Evolutionary conservation across 345 rosid genomes (phyloP), one percentile per base, ranked within the genome.

Genomic region (Cardamine occulta): DNA sequence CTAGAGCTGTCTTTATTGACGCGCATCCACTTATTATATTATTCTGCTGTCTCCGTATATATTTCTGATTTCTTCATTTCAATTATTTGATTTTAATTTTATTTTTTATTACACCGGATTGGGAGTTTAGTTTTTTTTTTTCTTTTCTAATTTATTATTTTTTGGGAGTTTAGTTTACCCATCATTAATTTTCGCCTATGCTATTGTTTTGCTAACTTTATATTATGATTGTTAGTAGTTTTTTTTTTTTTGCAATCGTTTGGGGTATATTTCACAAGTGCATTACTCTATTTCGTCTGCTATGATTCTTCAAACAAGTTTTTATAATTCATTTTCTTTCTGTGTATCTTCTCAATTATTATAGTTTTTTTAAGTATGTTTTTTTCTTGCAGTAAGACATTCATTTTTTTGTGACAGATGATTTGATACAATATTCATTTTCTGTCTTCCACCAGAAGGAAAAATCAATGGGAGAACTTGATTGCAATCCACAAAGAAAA

Each of bases 341-440:
- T 53, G 9, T 69, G 4, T 63, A 28, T 47, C 44, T 57, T 66
- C 63, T 72, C 63, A 70, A 53, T 44, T 70, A 55, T 71, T 64
- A 35, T 34, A 24, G 19, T 10, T 62, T 48, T 47, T 32, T 31
- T 32, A 15, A 12, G 29, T 55, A 24, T 66, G 68, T 0, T 49
- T 2, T 14, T 12, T 13, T 14, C 4, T 6, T 44, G 17, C 7
- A 44, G 8, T 15, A 15, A 44, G 49, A 15, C 8, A 44, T 15
- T 44, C 17, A 15, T 5, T 44, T 44, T 44, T 44, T 32, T 19
- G 14, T 77, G 72, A 71, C 72, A 56, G 45, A 49, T 79, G 85
- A 82, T 82, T 79, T 79, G 85, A 82, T 75, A 68, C 68, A 79
- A 79, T 79, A 56, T 76, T 58, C 76, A 63, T 79, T 72, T 58